Conservation (phyloP, 306 rosid species). For the Abrus precatorius region DNA sequence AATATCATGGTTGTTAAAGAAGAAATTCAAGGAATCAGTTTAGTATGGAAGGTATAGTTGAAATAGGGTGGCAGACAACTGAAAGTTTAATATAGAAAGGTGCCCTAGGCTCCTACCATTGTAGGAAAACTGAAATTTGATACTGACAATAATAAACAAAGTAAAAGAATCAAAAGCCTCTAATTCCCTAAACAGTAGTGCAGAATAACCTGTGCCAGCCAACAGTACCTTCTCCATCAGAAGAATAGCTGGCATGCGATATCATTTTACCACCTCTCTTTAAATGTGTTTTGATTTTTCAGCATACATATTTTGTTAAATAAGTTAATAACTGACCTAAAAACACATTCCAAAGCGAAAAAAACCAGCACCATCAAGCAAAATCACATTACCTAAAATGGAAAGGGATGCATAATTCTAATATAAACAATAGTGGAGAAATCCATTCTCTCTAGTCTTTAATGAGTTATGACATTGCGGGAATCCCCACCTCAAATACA, state of each 20-base stretch:
- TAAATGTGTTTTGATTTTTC: slow-evolving; percentile 2
- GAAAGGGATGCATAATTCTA: slow-evolving; percentile 22
- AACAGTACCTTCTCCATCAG: slow-evolving; percentile 20
- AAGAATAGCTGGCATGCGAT: slow-evolving; percentile 34
- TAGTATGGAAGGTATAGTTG: slow-evolving; percentile 22
- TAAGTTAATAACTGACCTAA: background rate
- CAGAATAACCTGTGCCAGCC: slow-evolving; percentile 36
- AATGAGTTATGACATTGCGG: background rate
- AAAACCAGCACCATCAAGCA: slow-evolving; percentile 7
- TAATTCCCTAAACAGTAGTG: slow-evolving; percentile 12
- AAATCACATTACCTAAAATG: slow-evolving; percentile 26
- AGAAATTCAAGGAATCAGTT: slow-evolving; percentile 28
- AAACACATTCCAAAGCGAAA: slow-evolving; percentile 26
- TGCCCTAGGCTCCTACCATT: background rate
- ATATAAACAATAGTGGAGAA: slow-evolving; percentile 12
- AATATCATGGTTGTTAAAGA: slow-evolving; percentile 13
- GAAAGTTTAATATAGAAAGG: slow-evolving; percentile 15
- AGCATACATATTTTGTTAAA: background rate
- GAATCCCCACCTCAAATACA: slow-evolving; percentile 32
- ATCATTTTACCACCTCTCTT: slow-evolving; percentile 22
- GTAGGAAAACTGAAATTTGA: slow-evolving; percentile 11
- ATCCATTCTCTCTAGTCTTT: slow-evolving; percentile 7
- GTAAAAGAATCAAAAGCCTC: slow-evolving; percentile 23
- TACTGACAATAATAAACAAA: slow-evolving; percentile 26
- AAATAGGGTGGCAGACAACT: slow-evolving; percentile 7